phyloP scores from a whole-genome alignment of 352 stramenopile genomes.

The Peronosclerospora sorghi region DNA sequence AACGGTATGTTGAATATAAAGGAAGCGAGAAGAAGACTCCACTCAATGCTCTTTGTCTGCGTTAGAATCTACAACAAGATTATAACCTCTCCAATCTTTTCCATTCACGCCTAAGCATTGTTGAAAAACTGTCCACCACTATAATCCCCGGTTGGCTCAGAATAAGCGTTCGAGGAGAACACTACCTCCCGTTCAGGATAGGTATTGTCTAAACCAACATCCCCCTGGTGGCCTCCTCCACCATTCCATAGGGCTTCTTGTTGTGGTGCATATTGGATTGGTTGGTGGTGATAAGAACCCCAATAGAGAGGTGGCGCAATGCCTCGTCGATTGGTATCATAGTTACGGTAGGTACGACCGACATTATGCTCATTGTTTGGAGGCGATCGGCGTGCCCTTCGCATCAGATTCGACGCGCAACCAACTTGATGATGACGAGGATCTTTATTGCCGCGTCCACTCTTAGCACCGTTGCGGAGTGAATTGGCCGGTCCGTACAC shows the following conservation, averaged over 20 bases:
- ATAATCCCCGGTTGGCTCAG: constrained; percentile 3
- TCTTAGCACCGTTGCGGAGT: constrained; percentile 3
- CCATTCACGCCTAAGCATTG: constrained; percentile 8
- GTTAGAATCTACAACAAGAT: no score
- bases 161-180: constrained; percentile 19
- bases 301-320: constrained; percentile 11
- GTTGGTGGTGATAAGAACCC: constrained; percentile 20
- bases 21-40: no score
- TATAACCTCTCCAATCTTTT: no score
- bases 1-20: no score
- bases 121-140: constrained; percentile 16
- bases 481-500: constrained; percentile 9
- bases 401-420: constrained; percentile 8
- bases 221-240: constrained; percentile 7
- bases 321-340: constrained; percentile 16
- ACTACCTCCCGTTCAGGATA: constrained; percentile 25
- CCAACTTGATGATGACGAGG: constrained; percentile 13
- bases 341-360: constrained; percentile 15
- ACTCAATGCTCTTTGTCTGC: no score
- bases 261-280: constrained; percentile 11
- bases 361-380: constrained; percentile 17
- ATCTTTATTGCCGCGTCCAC: constrained; percentile 11
- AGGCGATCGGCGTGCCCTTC: constrained; percentile 10
- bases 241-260: constrained; percentile 9
- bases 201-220: constrained; percentile 11